Conservation (phyloP, 768 basidiomycete species). For the Lentinula aciculospora region DNA sequence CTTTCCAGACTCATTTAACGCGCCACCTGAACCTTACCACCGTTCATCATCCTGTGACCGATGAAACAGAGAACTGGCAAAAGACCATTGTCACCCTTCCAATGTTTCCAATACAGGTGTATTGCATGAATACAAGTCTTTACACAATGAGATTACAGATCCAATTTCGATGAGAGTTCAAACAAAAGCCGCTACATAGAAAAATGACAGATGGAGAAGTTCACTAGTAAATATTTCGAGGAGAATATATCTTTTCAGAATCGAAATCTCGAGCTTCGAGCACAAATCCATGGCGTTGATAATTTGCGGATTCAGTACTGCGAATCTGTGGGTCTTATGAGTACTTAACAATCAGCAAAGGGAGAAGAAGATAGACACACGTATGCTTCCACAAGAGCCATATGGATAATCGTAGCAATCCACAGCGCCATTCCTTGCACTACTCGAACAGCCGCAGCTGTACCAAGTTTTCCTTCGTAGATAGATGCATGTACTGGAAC, state of each 20-base stretch:
- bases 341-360: neutral
- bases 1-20: neutral
- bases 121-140: neutral
- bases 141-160: neutral
- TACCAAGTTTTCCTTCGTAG: conserved; percentile 10
- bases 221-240: neutral
- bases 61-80: neutral
- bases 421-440: conserved; percentile 20
- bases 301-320: neutral
- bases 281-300: neutral
- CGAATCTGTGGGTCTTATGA: neutral
- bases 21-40: neutral
- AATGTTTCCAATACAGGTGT: neutral
- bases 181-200: neutral
- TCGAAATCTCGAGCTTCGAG: conserved; percentile 1
- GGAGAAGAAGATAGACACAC: conserved; percentile 9
- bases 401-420: conserved; percentile 18
- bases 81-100: neutral
- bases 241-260: neutral
- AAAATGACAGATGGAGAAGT: neutral
- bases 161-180: neutral
- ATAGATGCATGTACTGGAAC: conserved; percentile 17
- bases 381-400: conserved; percentile 18
- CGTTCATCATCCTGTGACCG: neutral
- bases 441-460: conserved; percentile 16